Percentiles rank a stretch among this genome's conserved stretches.
These are phyloP conservation scores for Ceratobasidium sp. DNA, from an alignment of 1,284 basidiomycete species.

Conservation along the genomic window DNA sequence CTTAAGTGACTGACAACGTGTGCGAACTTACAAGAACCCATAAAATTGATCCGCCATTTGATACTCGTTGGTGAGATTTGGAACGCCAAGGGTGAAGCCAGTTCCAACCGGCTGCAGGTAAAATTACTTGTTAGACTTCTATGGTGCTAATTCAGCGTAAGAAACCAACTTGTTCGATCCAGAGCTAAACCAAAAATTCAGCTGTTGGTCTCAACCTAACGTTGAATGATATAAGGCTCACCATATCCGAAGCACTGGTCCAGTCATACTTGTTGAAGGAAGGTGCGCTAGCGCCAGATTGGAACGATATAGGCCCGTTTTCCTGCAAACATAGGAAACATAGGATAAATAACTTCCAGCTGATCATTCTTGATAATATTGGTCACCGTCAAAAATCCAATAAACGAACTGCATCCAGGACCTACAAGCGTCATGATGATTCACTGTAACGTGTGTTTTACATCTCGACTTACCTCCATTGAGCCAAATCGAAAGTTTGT, in stretches of 20 bases:
- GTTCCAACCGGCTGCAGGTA: constrained; percentile 54
- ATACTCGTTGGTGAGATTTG: constrained; percentile 51
- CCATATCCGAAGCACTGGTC: constrained; percentile 52
- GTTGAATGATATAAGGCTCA: background rate
- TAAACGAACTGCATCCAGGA: constrained; percentile 21
- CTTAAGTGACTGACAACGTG: background rate
- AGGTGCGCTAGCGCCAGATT: constrained; percentile 50
- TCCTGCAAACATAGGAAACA: constrained; percentile 49
- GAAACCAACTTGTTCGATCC: constrained; percentile 33
- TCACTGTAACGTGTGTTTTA: background rate
- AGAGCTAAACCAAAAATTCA: constrained; percentile 25
- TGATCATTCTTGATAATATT: background rate
- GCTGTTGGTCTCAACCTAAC: background rate
- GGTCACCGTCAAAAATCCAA: constrained; percentile 7
- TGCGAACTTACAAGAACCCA: constrained; percentile 45
- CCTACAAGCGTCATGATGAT: background rate
- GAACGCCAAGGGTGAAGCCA: constrained; percentile 54
- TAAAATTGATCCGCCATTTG: constrained; percentile 54
- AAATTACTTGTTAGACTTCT: background rate
- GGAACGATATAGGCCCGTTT: constrained; percentile 53
- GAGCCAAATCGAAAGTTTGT: constrained; percentile 15
- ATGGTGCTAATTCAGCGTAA: background rate
- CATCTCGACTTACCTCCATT: background rate
- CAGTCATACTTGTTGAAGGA: constrained; percentile 54
- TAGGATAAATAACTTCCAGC: no score